These are phyloP conservation scores for Sphaerulina musiva DNA, from an alignment of 2,329 filamentous ascomycete species.

Conservation along the genomic window DNA sequence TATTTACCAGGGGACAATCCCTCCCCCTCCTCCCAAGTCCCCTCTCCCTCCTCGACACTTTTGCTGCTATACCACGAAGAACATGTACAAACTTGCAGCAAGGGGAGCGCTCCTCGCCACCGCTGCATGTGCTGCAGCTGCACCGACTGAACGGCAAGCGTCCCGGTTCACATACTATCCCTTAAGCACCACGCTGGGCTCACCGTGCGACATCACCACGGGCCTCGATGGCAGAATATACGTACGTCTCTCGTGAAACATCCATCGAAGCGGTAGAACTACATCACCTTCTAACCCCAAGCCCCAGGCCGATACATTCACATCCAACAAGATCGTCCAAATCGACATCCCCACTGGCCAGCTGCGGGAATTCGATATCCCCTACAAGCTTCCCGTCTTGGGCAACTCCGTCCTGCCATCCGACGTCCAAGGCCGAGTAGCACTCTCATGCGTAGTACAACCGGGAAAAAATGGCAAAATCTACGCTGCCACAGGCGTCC, in stretches of 20 bases:
- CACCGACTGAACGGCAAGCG: slow-evolving; percentile 15
- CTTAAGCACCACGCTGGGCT: slow-evolving; percentile 16
- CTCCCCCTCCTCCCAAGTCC: too few species aligned
- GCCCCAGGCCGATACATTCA: slow-evolving; percentile 21
- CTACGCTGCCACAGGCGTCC: slow-evolving; percentile 20
- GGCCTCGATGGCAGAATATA: slow-evolving; percentile 19
- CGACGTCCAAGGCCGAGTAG: slow-evolving; percentile 14
- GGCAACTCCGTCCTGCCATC: slow-evolving; percentile 17
- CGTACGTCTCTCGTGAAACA: background rate
- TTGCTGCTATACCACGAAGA: background rate
- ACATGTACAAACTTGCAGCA: slow-evolving; percentile 13
- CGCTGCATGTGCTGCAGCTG: slow-evolving; percentile 4
- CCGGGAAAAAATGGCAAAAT: slow-evolving; percentile 22
- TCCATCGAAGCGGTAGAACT: too few species aligned
- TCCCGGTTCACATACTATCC: slow-evolving; percentile 18
- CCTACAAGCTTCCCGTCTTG: slow-evolving; percentile 19
- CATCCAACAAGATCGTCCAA: slow-evolving; percentile 24
- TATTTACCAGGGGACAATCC: too few species aligned
- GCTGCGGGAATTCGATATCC: slow-evolving; percentile 20
- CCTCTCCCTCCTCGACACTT: background rate
- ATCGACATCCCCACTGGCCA: slow-evolving; percentile 16
- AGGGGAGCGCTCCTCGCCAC: slow-evolving; percentile 12
- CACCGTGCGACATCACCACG: slow-evolving; percentile 20
- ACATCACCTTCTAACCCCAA: background rate
- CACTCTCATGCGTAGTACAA: slow-evolving; percentile 20